Evolutionary conservation across 2,329 filamentous ascomycete genomes (phyloP), one percentile per base, ranked within the genome.

Genomic region (Chaetomium globosum): DNA sequence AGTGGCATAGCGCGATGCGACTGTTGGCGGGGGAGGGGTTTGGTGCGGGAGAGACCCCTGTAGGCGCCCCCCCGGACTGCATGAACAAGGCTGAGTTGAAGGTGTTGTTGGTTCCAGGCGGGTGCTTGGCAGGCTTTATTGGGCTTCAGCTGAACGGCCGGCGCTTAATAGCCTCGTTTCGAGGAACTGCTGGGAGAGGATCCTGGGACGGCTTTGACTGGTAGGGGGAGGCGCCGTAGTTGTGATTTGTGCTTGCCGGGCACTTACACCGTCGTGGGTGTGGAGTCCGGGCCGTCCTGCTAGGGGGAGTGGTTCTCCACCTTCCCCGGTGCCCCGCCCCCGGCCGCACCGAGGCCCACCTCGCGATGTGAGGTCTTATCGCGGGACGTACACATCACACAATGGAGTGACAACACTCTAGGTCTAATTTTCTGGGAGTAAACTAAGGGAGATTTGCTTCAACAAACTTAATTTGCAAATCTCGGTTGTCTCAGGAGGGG

Each of bases 51-150:
- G 6, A 21, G 43, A n/a, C 46, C 21, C 51, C 16, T 53, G 51
- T 30, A 53, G 31, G 16, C n/a, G n/a, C n/a, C 23, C 23, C 16
- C 23, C 26, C 26, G 30, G 16, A 8, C 16, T 53, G 51, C 51
- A 53, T 31, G 26, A 43, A 53, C 30, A 28, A n/a, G 51, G 51
- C 51, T 53, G 19, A 28, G 51, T 31, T 26, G 26, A 6, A 4
- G 51, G 13, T 52, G 26, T 52, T 52, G 49, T 52, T 52, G 49
- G 49, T 26, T 31, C 51, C 4, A 30, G 49, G 51, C n/a, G 3
- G 4, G 19, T 2, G n/a, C 52, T 54, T 54, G 52, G 52, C 52
- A 54, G 52, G 52, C 30, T 21, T 54, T 23, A n/a, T 54, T 23
- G 8, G n/a, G n/a, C 30, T 23, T 54, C 51, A 53, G 51, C 51